Evolutionary conservation across 169 alveolate genomes (phyloP), one percentile per base, ranked within the genome.

Genomic region (Plasmodium gonderi): DNA sequence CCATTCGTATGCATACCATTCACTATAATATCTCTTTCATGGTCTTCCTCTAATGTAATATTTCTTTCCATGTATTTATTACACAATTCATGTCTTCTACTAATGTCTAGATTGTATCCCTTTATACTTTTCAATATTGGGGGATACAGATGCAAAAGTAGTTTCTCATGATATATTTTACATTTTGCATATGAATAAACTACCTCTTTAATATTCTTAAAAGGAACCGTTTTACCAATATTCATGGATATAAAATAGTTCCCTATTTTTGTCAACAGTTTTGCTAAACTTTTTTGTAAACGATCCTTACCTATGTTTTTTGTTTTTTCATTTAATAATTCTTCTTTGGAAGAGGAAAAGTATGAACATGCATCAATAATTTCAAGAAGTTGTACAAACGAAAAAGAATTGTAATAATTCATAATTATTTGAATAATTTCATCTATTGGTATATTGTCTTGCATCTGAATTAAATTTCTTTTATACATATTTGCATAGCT

Each of bases 121-220:
- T 76, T 87, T 54, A 87, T 87, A 36, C 45, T 20, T n/a, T 64
- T 75, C 49, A 87, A 40, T 31, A 60, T 40, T 12, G 36, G n/a
- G 9, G 85, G 90, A 75, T 36, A 76, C 20, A 54, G 6, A 54
- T 64, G 45, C 12, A 87, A 36, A 78, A 87, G 47, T 36, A 87
- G 17, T 8, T 87, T 87, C 49, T 87, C 93, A 54, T 87, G 93
- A n/a, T 87, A 76, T 40, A 78, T 87, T 44, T 60, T 87, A 54
- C 20, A 26, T 45, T 87, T 87, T 14, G 93, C 79, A 42, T 75
- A 87, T 12, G 93, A 33, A 33, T 87, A 75, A 8, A 87, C 44
- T 14, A 87, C 8, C 7, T 14, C 45, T 26, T 38, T 87, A 0
- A 54, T 38, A 9, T 75, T 20, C n/a, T 75, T 54, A 40, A 77